Percentiles rank a stretch among this genome's conserved stretches.
phyloP scores from a whole-genome alignment of 2,329 filamentous ascomycete genomes.

The Pyrenochaeta sp. region DNA sequence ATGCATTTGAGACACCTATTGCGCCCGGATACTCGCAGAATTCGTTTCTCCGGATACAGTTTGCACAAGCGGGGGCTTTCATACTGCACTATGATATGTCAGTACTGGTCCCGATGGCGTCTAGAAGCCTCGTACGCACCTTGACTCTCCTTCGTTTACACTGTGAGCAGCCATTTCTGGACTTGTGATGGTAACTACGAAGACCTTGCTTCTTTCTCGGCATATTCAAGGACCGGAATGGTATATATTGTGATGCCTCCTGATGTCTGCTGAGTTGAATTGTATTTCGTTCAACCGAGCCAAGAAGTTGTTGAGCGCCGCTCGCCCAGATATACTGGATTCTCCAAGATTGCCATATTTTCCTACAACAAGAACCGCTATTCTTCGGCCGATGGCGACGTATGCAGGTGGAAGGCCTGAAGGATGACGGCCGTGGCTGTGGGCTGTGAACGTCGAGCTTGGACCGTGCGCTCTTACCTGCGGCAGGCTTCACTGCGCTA shows the following conservation, averaged over 20 bases:
- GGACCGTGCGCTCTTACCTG: no score
- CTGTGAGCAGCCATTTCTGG: conserved; percentile 18
- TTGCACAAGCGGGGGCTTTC: conserved; percentile 19
- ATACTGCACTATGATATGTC: conserved; percentile 14
- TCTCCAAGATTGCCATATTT: background rate
- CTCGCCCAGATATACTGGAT: background rate
- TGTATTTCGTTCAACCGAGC: background rate
- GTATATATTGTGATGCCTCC: background rate
- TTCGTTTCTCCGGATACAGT: conserved; percentile 19
- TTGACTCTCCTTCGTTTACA: conserved; percentile 25
- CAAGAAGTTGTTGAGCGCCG: background rate
- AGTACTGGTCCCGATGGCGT: background rate
- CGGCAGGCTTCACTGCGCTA: no score
- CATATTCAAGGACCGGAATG: conserved; percentile 1
- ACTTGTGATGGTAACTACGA: conserved; percentile 22
- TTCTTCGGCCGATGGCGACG: background rate
- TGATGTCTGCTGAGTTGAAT: background rate
- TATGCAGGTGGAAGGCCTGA: background rate
- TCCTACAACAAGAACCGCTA: background rate
- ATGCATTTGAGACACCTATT: background rate
- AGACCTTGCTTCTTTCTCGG: conserved; percentile 18
- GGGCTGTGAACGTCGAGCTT: no score
- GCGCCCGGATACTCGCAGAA: conserved; percentile 17
- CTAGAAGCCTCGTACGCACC: conserved; percentile 21
- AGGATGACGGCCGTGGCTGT: background rate